Evolutionary conservation across 768 basidiomycete genomes (phyloP), one percentile per base, ranked within the genome.

Genomic region (Amanita jacksonii): DNA sequence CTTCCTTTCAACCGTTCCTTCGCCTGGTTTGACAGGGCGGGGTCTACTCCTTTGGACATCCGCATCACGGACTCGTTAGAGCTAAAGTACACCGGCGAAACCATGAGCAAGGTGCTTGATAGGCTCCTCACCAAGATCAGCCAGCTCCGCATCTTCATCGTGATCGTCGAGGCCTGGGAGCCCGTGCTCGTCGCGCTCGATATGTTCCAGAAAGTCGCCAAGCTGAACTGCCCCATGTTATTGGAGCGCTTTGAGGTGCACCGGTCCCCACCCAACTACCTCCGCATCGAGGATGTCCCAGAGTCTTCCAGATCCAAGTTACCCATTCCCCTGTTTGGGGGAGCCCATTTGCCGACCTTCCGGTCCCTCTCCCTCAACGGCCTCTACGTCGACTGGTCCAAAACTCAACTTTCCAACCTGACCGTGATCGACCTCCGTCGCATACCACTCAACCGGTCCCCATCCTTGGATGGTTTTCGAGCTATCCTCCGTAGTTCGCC

Each of bases 181-280:
- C 66, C 76, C 8, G 66, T 70, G 2, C 62, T 77, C 12, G 61
- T 65, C 3, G 62, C 77, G 41, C 57, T 85, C 46, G 66, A 76
- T 41, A 70, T 65, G 48, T 59, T 85, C 40, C 61, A 62, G 41
- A 46, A 53, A 3, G 62, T 64, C 2, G 66, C 64, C 6, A 51
- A 50, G 22, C 47, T 58, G 8, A 60, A 63, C 3, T 48, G 53
- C 20, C 59, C 68, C 13, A 64, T 73, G 48, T 62, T 60, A 31
- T 55, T 87, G n/a, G 69, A 79, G 49, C 74, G 74, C 22, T 61
- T 85, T 50, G 82, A 85, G 58, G 57, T 87, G 20, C 80, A 82
- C 57, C 75, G 80, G 24, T 61, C 64, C 10, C 76, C 75, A 4
- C 47, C 58, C 22, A 69, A 72, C 30, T 72, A 68, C 46, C 49